Percentiles rank a stretch among this genome's conserved stretches.
Evolutionary conservation across 768 basidiomycete genomes (phyloP).

Genomic region (Podaxis mareebaensis): DNA sequence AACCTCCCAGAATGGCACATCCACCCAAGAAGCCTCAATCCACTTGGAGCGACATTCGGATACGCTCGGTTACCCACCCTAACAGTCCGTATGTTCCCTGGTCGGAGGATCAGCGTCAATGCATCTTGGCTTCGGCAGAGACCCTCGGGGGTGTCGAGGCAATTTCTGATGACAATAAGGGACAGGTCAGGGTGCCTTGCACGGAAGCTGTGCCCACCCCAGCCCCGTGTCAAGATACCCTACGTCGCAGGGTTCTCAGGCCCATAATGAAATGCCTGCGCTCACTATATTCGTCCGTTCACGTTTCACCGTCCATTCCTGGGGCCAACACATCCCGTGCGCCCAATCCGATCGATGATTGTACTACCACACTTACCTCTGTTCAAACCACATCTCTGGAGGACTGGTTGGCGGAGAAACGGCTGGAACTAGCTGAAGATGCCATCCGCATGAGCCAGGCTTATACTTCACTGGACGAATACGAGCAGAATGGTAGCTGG

Average conservation of each 20-base stretch:
- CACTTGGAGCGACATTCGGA: neutral
- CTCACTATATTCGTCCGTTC: constrained; percentile 8
- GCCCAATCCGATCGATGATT: constrained; percentile 18
- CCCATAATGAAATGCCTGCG: constrained; percentile 16
- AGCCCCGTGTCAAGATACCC: neutral
- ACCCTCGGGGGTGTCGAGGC: neutral
- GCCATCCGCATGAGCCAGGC: constrained; percentile 28
- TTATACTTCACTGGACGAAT: constrained; percentile 38
- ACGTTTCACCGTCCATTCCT: neutral
- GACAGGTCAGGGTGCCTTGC: neutral
- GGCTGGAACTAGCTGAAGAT: constrained; percentile 28
- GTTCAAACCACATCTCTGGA: constrained; percentile 25
- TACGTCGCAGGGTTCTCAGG: neutral
- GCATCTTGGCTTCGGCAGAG: constrained; percentile 36
- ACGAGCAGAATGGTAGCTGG: constrained; percentile 53
- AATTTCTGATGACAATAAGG: neutral
- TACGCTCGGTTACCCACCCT: constrained; percentile 33
- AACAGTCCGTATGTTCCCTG: constrained; percentile 60
- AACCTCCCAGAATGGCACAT: neutral
- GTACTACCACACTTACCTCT: constrained; percentile 25
- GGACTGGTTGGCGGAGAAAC: constrained; percentile 42
- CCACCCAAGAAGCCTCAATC: neutral
- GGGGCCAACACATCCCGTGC: constrained; percentile 15
- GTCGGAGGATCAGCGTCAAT: constrained; percentile 42
- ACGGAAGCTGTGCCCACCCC: neutral